Conservation (phyloP, 805 yeast genomes). For the Candida montana region DNA sequence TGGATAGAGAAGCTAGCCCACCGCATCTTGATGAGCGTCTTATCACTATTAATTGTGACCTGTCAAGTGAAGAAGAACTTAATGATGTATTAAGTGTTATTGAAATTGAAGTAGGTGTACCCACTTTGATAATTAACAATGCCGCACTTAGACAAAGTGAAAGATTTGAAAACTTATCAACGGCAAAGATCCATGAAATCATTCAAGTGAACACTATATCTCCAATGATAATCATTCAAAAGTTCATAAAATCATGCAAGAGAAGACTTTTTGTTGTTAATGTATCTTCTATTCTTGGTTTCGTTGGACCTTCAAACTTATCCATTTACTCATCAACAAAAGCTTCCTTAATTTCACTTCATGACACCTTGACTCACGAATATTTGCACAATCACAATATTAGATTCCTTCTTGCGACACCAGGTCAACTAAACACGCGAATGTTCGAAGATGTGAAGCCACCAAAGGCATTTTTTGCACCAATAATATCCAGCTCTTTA, state of each 20-base stretch:
- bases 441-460: conserved; percentile 75
- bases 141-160: conserved; percentile 68
- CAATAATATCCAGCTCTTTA: conserved; percentile 54
- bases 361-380: conserved; percentile 77
- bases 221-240: conserved; percentile 59
- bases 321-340: conserved; percentile 85
- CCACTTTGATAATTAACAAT: conserved; percentile 70
- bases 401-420: conserved; percentile 67
- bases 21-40: conserved; percentile 25
- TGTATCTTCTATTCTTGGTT: conserved; percentile 74
- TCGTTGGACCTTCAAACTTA: conserved; percentile 69
- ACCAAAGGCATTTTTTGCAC: conserved; percentile 74
- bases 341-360: conserved; percentile 76
- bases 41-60: conserved; percentile 57
- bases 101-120: conserved; percentile 39
- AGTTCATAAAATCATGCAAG: too few species aligned
- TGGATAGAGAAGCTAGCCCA: conserved; percentile 24
- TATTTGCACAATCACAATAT: conserved; percentile 49
- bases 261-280: conserved; percentile 78
- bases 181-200: conserved; percentile 49
- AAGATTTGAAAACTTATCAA: conserved; percentile 42
- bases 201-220: conserved; percentile 63
- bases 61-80: conserved; percentile 44
- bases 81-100: conserved; percentile 35
- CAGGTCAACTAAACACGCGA: conserved; percentile 76